Conservation (phyloP, 208 protist species). For the Leishmania lainsoni region DNA sequence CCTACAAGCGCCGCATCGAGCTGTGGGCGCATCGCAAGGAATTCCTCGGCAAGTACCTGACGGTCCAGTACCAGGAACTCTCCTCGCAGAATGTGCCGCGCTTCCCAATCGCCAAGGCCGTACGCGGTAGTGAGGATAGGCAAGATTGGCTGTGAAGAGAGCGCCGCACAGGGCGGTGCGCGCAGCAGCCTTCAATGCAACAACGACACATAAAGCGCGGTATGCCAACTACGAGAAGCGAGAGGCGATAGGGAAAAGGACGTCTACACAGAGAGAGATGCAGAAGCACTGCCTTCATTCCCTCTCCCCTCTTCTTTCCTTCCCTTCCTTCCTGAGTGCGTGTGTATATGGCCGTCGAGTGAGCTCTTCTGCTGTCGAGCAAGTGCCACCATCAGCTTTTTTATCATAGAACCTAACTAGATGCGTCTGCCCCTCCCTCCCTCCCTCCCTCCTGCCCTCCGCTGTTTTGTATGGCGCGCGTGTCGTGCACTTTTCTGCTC, state of each 20-base stretch:
- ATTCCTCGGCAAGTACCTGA: slow-evolving; percentile 77
- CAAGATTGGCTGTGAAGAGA: slow-evolving; percentile 73
- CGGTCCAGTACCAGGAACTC: slow-evolving; percentile 89
- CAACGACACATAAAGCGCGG: background rate
- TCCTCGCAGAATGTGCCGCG: slow-evolving; percentile 87
- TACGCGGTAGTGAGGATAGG: slow-evolving; percentile 66
- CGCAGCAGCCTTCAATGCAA: background rate
- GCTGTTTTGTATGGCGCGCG: background rate
- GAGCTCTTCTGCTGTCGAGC: background rate
- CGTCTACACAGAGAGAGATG: background rate
- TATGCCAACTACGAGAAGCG: background rate
- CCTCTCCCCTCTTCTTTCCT: background rate
- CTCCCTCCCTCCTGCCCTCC: background rate
- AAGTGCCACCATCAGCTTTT: background rate
- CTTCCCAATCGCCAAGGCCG: slow-evolving; percentile 84
- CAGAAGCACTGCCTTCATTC: no score
- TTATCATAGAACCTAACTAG: background rate
- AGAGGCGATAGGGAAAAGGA: background rate
- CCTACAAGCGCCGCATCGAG: slow-evolving; percentile 51
- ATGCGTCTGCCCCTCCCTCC: background rate
- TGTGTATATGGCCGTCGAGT: background rate
- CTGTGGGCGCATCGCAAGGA: slow-evolving; percentile 67
- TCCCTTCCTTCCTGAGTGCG: background rate
- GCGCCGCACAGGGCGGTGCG: background rate
- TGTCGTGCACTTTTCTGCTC: no score